These are phyloP conservation scores for Capsicum pubescens DNA, from an alignment of 257 asterid genomes.

Conservation along the genomic window DNA sequence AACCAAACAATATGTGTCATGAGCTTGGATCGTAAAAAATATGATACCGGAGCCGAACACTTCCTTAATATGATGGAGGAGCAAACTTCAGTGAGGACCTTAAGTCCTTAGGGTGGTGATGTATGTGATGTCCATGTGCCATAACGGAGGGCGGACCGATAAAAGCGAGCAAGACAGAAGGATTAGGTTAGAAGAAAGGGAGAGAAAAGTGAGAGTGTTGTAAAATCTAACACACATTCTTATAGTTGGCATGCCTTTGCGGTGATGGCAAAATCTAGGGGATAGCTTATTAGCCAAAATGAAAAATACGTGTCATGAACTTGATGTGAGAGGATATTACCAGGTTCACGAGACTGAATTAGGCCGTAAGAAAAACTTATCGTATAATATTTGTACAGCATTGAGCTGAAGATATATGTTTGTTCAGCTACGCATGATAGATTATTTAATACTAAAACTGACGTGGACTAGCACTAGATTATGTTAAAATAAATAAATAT, in stretches of 20 bases:
- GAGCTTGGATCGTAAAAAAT: not conserved
- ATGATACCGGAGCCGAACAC: not conserved
- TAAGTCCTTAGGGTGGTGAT: not conserved
- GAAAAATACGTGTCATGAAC: not conserved
- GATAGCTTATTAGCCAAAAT: not conserved
- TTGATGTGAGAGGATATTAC: not conserved
- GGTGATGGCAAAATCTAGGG: not conserved
- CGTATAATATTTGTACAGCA: not conserved
- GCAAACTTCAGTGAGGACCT: not conserved
- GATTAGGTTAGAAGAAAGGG: not conserved
- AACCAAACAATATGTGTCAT: not conserved
- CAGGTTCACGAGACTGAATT: not conserved
- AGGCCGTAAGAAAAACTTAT: not conserved
- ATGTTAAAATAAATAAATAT: too few relatives aligned
- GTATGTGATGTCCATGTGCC: not conserved
- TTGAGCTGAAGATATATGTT: slow-evolving; percentile 11
- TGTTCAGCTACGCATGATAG: not conserved
- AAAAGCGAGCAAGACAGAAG: not conserved
- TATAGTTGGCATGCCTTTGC: not conserved
- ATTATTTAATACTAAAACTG: not conserved
- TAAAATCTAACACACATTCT: not conserved
- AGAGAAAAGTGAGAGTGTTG: not conserved
- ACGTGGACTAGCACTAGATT: not conserved
- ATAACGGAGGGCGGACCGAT: not conserved
- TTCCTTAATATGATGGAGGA: not conserved